Base-by-base conservation (phyloP, 176 grass and related monocot species). In the Neostapfia colusana region DNA sequence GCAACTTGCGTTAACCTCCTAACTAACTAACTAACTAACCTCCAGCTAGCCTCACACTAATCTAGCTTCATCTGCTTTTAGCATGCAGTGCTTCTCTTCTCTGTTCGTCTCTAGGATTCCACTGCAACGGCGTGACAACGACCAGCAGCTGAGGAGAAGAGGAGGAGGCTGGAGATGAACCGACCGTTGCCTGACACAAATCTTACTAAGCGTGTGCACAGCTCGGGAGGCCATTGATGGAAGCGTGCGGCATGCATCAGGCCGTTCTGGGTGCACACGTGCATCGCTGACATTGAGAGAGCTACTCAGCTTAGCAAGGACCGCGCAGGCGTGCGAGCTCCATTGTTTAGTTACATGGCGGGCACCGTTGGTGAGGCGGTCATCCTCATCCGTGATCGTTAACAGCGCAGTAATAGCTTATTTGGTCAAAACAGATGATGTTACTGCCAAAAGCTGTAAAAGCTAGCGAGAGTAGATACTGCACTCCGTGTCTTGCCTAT, bases 51-150 rank as follows among this genome's bases (percentile, higher is more conserved):
- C 40, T 63, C 26, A 45, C 57, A 16, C 11, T 31, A 61, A 3
- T n/a, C 31, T 31, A 31, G 31, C 31, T 31, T 31, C 2, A 31
- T 31, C 31, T 31, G 31, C 1, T 31, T 31, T 3, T 31, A n/a
- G n/a, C n/a, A n/a, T n/a, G n/a, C n/a, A n/a, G 57, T 63, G 14
- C 28, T 17, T 5, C 25, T 35, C 34, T 31, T 4, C 28, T n/a
- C 0, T 20, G 4, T 50, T n/a, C n/a, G 9, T 24, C 75, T 84
- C 72, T 68, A 60, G 81, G 65, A 84, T 82, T 65, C 80, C 51
- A 28, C 41, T 45, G 49, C 37, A 36, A 80, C 62, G 54, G 53
- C 55, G 42, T 17, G 6, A 35, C 44, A 51, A 35, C 8, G 59
- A 11, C 28, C 20, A 18, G 74, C 12, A 39, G 58, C 75, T 37